These are phyloP conservation scores for Telfairia occidentalis DNA, from an alignment of 331 rosid species.

Conservation along the genomic window DNA sequence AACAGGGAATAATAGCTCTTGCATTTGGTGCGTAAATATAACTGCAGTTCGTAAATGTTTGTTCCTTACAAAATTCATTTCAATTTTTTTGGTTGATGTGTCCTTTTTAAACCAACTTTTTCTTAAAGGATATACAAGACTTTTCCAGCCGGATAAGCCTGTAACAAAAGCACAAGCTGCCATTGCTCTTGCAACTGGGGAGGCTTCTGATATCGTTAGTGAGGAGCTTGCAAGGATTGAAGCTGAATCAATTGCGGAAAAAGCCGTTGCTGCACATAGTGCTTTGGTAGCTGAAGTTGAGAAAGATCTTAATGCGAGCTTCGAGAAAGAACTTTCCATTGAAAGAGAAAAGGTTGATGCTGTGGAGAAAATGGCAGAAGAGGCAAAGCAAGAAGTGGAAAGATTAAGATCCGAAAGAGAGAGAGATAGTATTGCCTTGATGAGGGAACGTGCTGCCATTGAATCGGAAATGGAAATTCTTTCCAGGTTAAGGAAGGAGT, in stretches of 20 bases:
- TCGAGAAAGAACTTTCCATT: constrained; percentile 57
- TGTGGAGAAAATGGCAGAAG: constrained; percentile 86
- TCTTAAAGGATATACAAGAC: constrained; percentile 70
- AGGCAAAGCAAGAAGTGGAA: constrained; percentile 67
- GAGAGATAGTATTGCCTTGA: constrained; percentile 42
- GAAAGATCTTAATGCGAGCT: constrained; percentile 71
- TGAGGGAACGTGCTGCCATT: constrained; percentile 62
- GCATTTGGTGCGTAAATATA: constrained; percentile 62
- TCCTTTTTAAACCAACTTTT: neutral
- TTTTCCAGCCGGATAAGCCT: constrained; percentile 90
- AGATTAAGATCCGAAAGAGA: constrained; percentile 66
- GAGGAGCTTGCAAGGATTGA: constrained; percentile 98
- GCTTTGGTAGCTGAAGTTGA: constrained; percentile 94
- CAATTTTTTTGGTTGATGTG: neutral
- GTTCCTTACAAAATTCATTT: neutral
- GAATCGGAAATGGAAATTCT: constrained; percentile 90
- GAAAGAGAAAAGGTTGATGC: constrained; percentile 80
- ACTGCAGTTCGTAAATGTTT: neutral
- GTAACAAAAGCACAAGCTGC: constrained; percentile 98
- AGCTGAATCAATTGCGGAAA: constrained; percentile 92
- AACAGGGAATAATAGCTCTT: constrained; percentile 89
- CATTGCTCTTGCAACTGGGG: constrained; percentile 87
- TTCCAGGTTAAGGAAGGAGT: constrained; percentile 64
- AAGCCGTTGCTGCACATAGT: constrained; percentile 83
- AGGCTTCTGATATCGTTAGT: constrained; percentile 71